Evolutionary conservation across 306 rosid genomes (phyloP).

Genomic region (Dryas drummondii): DNA sequence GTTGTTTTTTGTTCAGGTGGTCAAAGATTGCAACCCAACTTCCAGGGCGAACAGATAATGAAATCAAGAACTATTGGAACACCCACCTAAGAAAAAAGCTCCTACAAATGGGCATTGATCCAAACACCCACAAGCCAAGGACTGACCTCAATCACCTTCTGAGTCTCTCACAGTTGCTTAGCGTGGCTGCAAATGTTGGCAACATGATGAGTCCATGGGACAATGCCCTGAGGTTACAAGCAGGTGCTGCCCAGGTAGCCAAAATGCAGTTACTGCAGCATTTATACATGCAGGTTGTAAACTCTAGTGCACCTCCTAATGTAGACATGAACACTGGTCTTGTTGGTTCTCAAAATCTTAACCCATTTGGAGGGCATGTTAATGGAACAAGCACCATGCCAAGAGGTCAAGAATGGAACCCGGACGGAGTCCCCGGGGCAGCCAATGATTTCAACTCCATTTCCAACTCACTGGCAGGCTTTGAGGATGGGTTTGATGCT

Average conservation of each 20-base stretch:
- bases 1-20: constrained; percentile 51
- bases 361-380: constrained; percentile 27
- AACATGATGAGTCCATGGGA: constrained; percentile 33
- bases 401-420: constrained; percentile 1
- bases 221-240: constrained; percentile 47
- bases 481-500: not conserved
- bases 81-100: constrained; percentile 82
- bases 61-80: constrained; percentile 89
- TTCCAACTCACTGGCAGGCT: constrained; percentile 32
- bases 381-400: constrained; percentile 3
- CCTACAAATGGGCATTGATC: constrained; percentile 79
- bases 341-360: constrained; percentile 38
- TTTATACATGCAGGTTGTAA: constrained; percentile 47
- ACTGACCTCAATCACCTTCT: constrained; percentile 62
- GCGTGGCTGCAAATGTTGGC: constrained; percentile 29
- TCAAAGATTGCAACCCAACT: constrained; percentile 84
- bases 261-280: constrained; percentile 61
- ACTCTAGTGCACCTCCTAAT: constrained; percentile 33
- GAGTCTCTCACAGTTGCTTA: constrained; percentile 55
- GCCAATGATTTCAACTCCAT: constrained; percentile 18
- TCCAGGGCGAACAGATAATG: constrained; percentile 85
- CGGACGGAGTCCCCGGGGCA: not conserved
- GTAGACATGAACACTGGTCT: constrained; percentile 24
- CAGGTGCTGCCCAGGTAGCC: constrained; percentile 59
- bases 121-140: constrained; percentile 86